Conservation (phyloP, 805 yeast species). For the Cyberlindnera samutprakarnensis region DNA sequence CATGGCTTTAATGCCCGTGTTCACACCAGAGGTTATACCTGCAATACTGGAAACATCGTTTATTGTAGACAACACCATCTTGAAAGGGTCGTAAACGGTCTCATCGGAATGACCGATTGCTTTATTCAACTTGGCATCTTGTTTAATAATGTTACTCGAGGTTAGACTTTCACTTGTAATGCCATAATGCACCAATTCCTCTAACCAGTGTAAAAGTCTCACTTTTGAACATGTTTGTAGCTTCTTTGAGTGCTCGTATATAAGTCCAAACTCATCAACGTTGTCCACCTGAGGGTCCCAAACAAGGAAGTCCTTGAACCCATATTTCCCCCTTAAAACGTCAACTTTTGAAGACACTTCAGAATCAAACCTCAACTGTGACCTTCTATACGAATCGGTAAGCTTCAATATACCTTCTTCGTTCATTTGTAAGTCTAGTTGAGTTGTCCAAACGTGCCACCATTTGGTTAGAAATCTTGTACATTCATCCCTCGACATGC, state of each 20-base stretch:
- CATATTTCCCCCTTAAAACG: conserved; percentile 2
- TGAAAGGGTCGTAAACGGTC: conserved; percentile 21
- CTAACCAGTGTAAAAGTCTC: conserved; percentile 17
- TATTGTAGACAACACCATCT: conserved; percentile 15
- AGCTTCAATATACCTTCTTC: conserved; percentile 29
- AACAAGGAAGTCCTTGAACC: conserved; percentile 15
- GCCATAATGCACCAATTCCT: conserved; percentile 10
- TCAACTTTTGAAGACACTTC: conserved; percentile 6
- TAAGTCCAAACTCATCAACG: conserved; percentile 14
- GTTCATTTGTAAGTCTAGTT: conserved; percentile 20
- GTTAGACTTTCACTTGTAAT: conserved; percentile 9
- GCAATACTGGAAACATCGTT: conserved; percentile 19
- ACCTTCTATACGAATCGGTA: conserved; percentile 18
- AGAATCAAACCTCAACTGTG: conserved; percentile 11
- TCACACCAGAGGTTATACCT: conserved; percentile 18
- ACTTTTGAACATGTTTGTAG: conserved; percentile 5
- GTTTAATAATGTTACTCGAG: conserved; percentile 18
- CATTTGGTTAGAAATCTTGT: conserved; percentile 20
- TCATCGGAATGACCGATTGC: not conserved
- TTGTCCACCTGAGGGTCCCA: conserved; percentile 8
- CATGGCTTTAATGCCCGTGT: conserved; percentile 11
- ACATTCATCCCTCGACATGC: conserved; percentile 15
- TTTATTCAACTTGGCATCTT: conserved; percentile 11
- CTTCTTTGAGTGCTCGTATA: conserved; percentile 12
- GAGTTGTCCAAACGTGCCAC: conserved; percentile 31